Conservation (phyloP, 2,329 filamentous ascomycete genomes). For the Clarireedia homoeocarpa region DNA sequence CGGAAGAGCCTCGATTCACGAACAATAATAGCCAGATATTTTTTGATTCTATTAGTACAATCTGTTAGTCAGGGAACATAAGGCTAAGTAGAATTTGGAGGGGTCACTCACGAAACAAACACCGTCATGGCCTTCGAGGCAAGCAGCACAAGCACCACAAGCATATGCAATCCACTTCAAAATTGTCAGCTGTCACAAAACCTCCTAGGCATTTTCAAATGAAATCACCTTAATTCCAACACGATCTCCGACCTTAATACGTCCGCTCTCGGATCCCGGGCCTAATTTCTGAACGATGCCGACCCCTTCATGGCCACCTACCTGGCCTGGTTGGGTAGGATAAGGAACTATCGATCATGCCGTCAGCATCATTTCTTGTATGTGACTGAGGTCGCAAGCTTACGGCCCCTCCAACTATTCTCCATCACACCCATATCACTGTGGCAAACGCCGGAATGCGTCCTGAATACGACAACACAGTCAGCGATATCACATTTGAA, state of each 20-base stretch:
- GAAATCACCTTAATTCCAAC: constrained; percentile 57
- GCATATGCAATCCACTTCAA: constrained; percentile 44
- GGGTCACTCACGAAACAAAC: constrained; percentile 51
- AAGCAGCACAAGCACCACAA: constrained; percentile 44
- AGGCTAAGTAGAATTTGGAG: not conserved
- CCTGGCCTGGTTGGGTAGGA: constrained; percentile 52
- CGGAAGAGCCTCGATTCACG: constrained; percentile 6
- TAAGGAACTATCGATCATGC: constrained; percentile 40
- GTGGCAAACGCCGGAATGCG: constrained; percentile 59
- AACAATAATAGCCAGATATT: constrained; percentile 57
- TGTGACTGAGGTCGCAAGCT: constrained; percentile 8
- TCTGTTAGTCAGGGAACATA: constrained; percentile 7
- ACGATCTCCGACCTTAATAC: constrained; percentile 56
- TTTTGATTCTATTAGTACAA: constrained; percentile 36
- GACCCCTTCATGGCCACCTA: constrained; percentile 64
- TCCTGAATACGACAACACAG: constrained; percentile 29
- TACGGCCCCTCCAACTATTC: constrained; percentile 31
- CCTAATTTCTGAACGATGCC: constrained; percentile 59
- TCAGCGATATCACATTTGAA: constrained; percentile 5
- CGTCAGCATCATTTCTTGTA: constrained; percentile 33
- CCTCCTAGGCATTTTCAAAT: not conserved
- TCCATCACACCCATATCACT: constrained; percentile 52
- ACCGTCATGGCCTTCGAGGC: constrained; percentile 52
- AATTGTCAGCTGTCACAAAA: not conserved
- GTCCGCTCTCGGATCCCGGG: constrained; percentile 45